Percentiles rank a stretch among this genome's conserved stretches.
Evolutionary conservation across 345 rosid genomes (phyloP).

Genomic region (Cardiospermum halicacabum): DNA sequence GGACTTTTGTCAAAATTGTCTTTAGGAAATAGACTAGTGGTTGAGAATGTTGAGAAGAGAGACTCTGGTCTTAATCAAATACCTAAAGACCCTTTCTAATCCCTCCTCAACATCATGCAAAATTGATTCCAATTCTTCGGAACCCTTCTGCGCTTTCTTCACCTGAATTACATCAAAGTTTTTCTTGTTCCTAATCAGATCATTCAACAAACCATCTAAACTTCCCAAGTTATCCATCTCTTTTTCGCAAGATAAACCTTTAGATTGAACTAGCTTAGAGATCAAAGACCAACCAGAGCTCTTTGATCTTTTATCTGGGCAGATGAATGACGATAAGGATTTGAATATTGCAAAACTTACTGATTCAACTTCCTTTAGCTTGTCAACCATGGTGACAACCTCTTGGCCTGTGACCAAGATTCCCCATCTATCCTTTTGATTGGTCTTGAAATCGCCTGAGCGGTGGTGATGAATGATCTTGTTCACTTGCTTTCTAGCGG

Average conservation of each 20-base stretch:
- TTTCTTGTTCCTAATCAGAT: constrained; percentile 9
- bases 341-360: constrained; percentile 13
- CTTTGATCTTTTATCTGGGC: constrained; percentile 11
- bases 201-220: constrained; percentile 12
- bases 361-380: constrained; percentile 16
- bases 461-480: constrained; percentile 11
- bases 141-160: background rate
- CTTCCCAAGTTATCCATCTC: constrained; percentile 9
- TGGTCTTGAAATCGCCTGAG: constrained; percentile 6
- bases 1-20: background rate
- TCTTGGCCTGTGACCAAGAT: background rate
- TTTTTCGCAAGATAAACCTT: background rate
- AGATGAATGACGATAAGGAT: constrained; percentile 14
- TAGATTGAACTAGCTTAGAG: constrained; percentile 17
- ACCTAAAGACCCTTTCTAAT: constrained; percentile 19
- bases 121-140: constrained; percentile 13
- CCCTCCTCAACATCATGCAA: constrained; percentile 19
- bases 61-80: constrained; percentile 17
- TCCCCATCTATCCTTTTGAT: background rate
- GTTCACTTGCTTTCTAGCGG: constrained; percentile 18
- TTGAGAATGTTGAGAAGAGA: constrained; percentile 21
- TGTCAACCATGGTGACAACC: background rate
- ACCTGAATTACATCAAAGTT: background rate
- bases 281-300: constrained; percentile 11
- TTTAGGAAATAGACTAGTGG: background rate